Evolutionary conservation across 805 yeast genomes (phyloP).

Genomic region (Wickerhamomyces sydowiorum): DNA sequence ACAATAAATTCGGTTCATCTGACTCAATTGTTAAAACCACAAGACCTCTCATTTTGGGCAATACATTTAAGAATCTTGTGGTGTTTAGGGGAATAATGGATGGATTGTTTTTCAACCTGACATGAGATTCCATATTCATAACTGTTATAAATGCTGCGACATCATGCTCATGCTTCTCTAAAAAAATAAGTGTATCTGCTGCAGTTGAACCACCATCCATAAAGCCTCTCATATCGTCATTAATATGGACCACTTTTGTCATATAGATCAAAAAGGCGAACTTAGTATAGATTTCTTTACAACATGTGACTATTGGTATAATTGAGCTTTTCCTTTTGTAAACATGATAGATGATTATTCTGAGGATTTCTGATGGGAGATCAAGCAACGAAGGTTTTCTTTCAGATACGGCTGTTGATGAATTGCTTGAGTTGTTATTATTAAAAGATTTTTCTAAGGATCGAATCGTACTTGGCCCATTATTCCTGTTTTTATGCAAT

Average conservation of each 20-base stretch:
- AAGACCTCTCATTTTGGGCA: slow-evolving; percentile 3
- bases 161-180: neutral
- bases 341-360: slow-evolving; percentile 5
- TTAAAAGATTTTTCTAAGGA: no score
- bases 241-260: slow-evolving; percentile 6
- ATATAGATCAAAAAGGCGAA: slow-evolving; percentile 9
- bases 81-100: neutral
- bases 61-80: neutral
- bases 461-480: no score
- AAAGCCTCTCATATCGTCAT: slow-evolving; percentile 2
- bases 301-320: slow-evolving; percentile 8
- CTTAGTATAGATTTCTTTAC: slow-evolving; percentile 5
- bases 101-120: neutral
- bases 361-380: slow-evolving; percentile 14
- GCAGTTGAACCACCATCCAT: neutral
- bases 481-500: neutral
- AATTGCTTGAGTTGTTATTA: no score
- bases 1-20: slow-evolving; percentile 3
- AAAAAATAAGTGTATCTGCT: neutral
- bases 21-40: slow-evolving; percentile 3
- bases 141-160: neutral
- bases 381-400: slow-evolving; percentile 1
- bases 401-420: no score
- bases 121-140: neutral
- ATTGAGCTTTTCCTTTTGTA: slow-evolving; percentile 5